Conservation (phyloP, 2,329 filamentous ascomycete species). For the Sporothrix curviconia region DNA sequence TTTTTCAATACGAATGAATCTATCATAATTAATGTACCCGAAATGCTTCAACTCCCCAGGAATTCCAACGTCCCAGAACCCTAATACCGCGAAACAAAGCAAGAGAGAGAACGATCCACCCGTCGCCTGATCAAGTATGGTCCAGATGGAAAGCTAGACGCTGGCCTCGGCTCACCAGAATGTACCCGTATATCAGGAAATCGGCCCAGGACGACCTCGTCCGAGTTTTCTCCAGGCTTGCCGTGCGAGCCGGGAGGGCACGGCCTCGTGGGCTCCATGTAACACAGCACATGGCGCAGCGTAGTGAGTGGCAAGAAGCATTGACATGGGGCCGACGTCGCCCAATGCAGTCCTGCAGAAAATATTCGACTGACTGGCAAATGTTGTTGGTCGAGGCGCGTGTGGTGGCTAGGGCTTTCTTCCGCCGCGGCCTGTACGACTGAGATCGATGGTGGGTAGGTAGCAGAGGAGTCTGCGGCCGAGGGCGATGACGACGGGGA, state of each 20-base stretch:
- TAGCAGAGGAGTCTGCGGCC: background rate
- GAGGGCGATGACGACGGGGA: no score
- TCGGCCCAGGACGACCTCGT: conserved; percentile 16
- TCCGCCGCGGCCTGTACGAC: conserved; percentile 6
- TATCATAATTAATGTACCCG: background rate
- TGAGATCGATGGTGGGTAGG: background rate
- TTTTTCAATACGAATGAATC: no score
- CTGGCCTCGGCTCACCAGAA: conserved; percentile 16
- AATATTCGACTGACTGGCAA: conserved; percentile 22
- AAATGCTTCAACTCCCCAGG: no score
- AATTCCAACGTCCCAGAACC: no score
- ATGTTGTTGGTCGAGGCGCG: conserved; percentile 18
- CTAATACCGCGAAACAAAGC: no score
- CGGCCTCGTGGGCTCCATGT: background rate
- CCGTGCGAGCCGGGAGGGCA: background rate
- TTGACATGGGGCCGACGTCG: conserved; percentile 18
- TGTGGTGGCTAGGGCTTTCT: background rate
- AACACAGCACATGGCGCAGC: conserved; percentile 3
- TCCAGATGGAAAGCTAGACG: conserved; percentile 14
- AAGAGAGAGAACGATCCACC: background rate
- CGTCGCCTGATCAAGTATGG: no score
- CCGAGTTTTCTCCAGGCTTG: conserved; percentile 9
- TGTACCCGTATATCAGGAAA: conserved; percentile 2
- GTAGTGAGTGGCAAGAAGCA: conserved; percentile 16
- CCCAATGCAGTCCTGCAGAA: conserved; percentile 17